These are phyloP conservation scores for Lactifluus volemus DNA, from an alignment of 768 basidiomycete species.

Conservation along the genomic window DNA sequence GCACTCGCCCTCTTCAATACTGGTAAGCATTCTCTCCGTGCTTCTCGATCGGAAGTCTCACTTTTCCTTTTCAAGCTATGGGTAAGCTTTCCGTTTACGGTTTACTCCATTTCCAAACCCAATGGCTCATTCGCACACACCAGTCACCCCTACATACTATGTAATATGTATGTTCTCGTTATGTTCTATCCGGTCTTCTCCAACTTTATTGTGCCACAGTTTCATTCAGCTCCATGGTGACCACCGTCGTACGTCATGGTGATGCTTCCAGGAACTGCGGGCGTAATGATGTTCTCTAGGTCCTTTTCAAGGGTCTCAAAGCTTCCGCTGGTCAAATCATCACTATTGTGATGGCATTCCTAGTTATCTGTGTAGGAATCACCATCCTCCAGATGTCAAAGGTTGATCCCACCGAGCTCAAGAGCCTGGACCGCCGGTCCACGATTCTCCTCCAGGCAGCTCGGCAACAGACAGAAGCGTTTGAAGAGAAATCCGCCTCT, in stretches of 20 bases:
- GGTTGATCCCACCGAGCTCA: constrained; percentile 77
- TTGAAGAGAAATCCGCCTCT: constrained; percentile 54
- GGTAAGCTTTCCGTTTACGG: constrained; percentile 33
- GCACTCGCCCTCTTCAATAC: constrained; percentile 95
- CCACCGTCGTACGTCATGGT: constrained; percentile 56
- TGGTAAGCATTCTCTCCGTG: constrained; percentile 35
- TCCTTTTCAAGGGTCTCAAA: constrained; percentile 84
- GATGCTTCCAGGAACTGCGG: neutral
- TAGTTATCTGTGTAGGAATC: constrained; percentile 88
- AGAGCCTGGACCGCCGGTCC: constrained; percentile 74
- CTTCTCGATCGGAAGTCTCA: constrained; percentile 4
- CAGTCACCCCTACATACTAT: constrained; percentile 84
- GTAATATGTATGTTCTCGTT: constrained; percentile 53
- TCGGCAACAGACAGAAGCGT: constrained; percentile 53
- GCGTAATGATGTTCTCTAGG: constrained; percentile 30
- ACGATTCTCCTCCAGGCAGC: constrained; percentile 90
- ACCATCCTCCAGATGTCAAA: constrained; percentile 93
- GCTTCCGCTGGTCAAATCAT: constrained; percentile 72
- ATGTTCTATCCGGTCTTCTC: neutral
- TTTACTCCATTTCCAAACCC: constrained; percentile 18
- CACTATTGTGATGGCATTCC: constrained; percentile 86
- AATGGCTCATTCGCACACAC: constrained; percentile 18
- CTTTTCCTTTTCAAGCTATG: constrained; percentile 42
- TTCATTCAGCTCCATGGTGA: constrained; percentile 79
- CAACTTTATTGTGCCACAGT: constrained; percentile 33